Evolutionary conservation across 2,329 filamentous ascomycete species (phyloP), one percentile per base, ranked within the genome.

Genomic region (Xylariaceae sp.): DNA sequence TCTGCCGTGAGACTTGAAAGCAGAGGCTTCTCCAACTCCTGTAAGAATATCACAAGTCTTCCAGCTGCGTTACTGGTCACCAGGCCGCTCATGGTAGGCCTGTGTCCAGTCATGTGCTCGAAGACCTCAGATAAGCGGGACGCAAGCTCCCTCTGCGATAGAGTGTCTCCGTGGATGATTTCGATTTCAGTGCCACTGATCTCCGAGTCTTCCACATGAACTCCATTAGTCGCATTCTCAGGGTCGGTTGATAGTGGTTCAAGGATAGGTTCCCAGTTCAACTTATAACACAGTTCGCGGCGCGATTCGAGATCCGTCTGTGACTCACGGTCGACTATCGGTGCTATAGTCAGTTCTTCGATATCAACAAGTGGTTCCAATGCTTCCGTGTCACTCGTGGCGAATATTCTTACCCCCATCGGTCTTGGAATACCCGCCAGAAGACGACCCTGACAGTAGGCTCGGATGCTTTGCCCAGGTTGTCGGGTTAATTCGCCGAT

Each of bases 201-300:
- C 1, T 66, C 58, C 0, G 52, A 54, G 10, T 60, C 59, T 56
- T 58, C 51, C 62, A 58, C 11, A 48, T 56, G 59, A 3, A 61
- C 35, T 44, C 51, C 48, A 15, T 66, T 60, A 4, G 55, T 63
- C 17, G 56, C 37, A 11, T 62, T 62, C 1, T 64, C 59, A 10
- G 58, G 45, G 7, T 66, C 61, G 8, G 51, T 23, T 8, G 59
- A 66, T 9, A 74, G 53, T 0, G 69, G 66, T 37, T 73, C 68
- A 0, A 73, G 66, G n/a, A 77, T 61, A 2, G 71, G 73, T 51
- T 78, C 77, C 77, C 77, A 80, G n/a, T 77, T 71, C 11, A 77
- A 56, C 65, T 77, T 79, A 68, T 76, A 80, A 66, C 77, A 80
- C 1, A 80, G 71, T 63, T 78, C 74, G 2, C 75, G 71, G n/a